phyloP scores from a whole-genome alignment of 257 asterid genomes.

The Agastache rugosa region DNA sequence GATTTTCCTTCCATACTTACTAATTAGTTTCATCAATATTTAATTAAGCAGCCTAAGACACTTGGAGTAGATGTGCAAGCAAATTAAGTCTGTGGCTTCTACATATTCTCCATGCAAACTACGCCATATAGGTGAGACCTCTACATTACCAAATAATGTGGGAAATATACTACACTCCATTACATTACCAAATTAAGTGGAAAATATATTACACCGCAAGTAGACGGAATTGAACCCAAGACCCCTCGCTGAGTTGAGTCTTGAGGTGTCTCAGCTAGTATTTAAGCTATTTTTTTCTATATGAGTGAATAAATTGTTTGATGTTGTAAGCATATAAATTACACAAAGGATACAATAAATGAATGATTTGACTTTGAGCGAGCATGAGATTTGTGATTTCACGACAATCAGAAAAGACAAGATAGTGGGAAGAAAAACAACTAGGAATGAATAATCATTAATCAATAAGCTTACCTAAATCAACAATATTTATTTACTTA shows the following conservation, averaged over 20 bases:
- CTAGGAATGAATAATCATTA: not conserved
- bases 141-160: too few species aligned
- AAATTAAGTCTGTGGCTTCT: not conserved
- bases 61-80: constrained; percentile 13
- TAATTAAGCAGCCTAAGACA: constrained; percentile 1
- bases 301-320: not conserved
- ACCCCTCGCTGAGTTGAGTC: too few species aligned
- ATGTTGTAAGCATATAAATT: not conserved
- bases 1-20: not conserved
- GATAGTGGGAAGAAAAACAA: not conserved
- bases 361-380: not conserved
- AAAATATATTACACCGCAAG: too few species aligned
- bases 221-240: too few species aligned
- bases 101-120: not conserved
- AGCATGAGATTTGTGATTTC: not conserved
- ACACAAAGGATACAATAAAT: not conserved
- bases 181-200: too few species aligned
- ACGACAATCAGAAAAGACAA: constrained; percentile 16
- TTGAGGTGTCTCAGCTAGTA: too few species aligned
- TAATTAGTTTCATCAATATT: not conserved
- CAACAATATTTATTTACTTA: not conserved
- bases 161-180: too few species aligned
- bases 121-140: too few species aligned
- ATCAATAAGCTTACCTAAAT: not conserved
- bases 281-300: too few species aligned